These are phyloP conservation scores for Isoetes taiwanensis DNA, from an alignment of 75 land plant species.

Conservation along the genomic window DNA sequence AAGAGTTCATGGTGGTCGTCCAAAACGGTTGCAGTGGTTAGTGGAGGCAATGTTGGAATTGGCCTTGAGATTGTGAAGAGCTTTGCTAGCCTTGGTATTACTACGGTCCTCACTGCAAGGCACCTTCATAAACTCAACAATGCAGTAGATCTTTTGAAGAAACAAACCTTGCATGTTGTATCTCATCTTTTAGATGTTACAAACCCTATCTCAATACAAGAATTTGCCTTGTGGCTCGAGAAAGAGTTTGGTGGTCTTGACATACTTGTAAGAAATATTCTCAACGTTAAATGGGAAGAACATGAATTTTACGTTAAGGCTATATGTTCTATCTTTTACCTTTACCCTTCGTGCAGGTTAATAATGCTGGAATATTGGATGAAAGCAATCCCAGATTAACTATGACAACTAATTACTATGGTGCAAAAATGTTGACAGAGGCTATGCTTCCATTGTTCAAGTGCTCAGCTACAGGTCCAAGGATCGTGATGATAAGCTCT, in stretches of 20 bases:
- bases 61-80: neutral
- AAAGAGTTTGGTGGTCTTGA: neutral
- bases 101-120: neutral
- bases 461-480: constrained; percentile 10
- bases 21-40: constrained; percentile 6
- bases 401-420: constrained; percentile 47
- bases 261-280: neutral
- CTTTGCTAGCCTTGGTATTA: neutral
- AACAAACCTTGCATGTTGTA: neutral
- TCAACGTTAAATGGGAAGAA: neutral
- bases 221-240: neutral
- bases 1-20: no score
- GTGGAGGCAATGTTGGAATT: neutral
- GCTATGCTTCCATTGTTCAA: constrained; percentile 53
- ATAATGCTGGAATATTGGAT: constrained; percentile 10
- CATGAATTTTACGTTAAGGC: neutral
- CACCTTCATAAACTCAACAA: neutral
- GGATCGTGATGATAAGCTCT: no score
- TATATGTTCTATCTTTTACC: neutral
- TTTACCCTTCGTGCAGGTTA: neutral
- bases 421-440: constrained; percentile 38
- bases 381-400: constrained; percentile 40
- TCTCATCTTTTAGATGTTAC: neutral
- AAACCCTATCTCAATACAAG: neutral
- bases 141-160: neutral